Percentiles rank a stretch among this genome's conserved stretches.
phyloP scores from a whole-genome alignment of 23 red algal genomes.

The Pyropia yezoensis region DNA sequence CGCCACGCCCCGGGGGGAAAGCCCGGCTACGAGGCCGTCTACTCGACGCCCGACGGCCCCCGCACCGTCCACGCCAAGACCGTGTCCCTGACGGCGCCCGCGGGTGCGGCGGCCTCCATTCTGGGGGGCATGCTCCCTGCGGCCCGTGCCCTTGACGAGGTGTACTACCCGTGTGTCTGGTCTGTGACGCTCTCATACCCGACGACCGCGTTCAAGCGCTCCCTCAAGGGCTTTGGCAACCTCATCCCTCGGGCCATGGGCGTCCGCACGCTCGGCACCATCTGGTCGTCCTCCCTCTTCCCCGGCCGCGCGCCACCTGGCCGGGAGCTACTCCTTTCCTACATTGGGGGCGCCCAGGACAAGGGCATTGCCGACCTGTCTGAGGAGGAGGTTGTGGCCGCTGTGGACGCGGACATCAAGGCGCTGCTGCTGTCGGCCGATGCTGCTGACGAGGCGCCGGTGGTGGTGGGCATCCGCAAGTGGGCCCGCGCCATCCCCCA shows the following conservation, averaged over 20 bases:
- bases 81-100: slow-evolving; percentile 73
- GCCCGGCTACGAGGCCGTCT: slow-evolving; percentile 20
- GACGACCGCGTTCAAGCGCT: slow-evolving; percentile 32
- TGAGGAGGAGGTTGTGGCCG: slow-evolving; percentile 51
- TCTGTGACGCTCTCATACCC: slow-evolving; percentile 83
- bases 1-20: neutral
- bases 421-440: slow-evolving; percentile 55
- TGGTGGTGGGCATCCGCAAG: slow-evolving; percentile 60
- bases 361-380: slow-evolving; percentile 38
- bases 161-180: slow-evolving; percentile 70
- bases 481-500: slow-evolving; percentile 93
- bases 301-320: slow-evolving; percentile 71
- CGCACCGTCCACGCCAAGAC: slow-evolving; percentile 38
- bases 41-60: slow-evolving; percentile 28
- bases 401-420: slow-evolving; percentile 67
- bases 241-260: slow-evolving; percentile 76
- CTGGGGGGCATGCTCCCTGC: slow-evolving; percentile 26
- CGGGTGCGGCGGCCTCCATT: slow-evolving; percentile 30
- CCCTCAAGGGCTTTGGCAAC: slow-evolving; percentile 87
- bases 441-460: slow-evolving; percentile 23
- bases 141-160: slow-evolving; percentile 23
- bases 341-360: slow-evolving; percentile 90
- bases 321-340: slow-evolving; percentile 74
- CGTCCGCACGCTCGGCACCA: slow-evolving; percentile 87
- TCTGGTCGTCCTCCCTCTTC: slow-evolving; percentile 89